phyloP scores from a whole-genome alignment of 148 eudicot species.

The Nepenthes gracilis region DNA sequence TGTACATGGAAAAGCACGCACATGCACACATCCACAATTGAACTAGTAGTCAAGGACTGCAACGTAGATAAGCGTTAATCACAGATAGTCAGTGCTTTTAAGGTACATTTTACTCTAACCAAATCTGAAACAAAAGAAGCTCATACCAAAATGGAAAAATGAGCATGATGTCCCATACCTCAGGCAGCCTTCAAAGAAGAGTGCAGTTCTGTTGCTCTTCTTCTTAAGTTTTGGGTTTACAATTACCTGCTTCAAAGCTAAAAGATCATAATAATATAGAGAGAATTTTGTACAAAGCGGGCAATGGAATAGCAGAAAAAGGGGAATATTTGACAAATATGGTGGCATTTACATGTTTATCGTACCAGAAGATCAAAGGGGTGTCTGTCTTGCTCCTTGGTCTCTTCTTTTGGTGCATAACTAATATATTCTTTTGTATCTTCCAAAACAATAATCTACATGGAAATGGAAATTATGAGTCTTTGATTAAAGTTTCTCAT shows the following conservation, averaged over 20 bases:
- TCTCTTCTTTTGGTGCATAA: constrained; percentile 69
- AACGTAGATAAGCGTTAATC: no score
- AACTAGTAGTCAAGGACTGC: no score
- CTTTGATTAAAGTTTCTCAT: background rate
- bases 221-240: constrained; percentile 66
- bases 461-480: background rate
- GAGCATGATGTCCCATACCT: constrained; percentile 33
- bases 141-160: background rate
- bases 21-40: no score
- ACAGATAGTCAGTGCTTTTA: no score
- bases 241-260: constrained; percentile 61
- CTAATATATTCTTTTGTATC: constrained; percentile 75
- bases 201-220: constrained; percentile 58
- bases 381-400: constrained; percentile 50
- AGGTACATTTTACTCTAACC: no score
- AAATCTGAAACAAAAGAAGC: no score
- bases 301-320: background rate
- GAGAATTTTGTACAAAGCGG: constrained; percentile 3
- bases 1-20: no score
- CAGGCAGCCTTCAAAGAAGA: constrained; percentile 92
- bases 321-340: background rate
- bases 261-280: constrained; percentile 10
- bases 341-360: background rate
- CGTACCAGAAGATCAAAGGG: constrained; percentile 96
- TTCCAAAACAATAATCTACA: constrained; percentile 86